Evolutionary conservation across 306 rosid genomes (phyloP).

Genomic region (Prunus mume): DNA sequence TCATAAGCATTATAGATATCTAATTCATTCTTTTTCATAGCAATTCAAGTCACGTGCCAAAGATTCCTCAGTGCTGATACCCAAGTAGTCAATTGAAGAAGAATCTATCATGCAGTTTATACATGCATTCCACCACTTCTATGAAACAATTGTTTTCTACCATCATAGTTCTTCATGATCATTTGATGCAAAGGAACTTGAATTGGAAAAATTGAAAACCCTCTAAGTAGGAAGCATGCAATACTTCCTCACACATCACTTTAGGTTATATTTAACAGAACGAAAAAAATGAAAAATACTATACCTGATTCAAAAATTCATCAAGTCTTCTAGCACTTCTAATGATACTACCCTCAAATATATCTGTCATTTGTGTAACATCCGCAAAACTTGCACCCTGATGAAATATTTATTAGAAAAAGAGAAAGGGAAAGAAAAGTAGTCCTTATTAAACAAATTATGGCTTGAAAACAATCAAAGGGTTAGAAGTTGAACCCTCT

Average conservation of each 20-base stretch:
- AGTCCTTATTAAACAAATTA: background rate
- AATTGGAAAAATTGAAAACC: background rate
- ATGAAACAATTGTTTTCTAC: background rate
- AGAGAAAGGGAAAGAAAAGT: background rate
- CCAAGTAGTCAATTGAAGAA: too few species aligned
- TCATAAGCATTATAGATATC: too few species aligned
- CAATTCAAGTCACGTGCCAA: too few species aligned
- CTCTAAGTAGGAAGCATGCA: background rate
- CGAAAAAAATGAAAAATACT: background rate
- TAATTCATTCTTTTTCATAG: too few species aligned
- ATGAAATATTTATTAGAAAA: slow-evolving; percentile 8
- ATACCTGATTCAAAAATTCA: slow-evolving; percentile 92
- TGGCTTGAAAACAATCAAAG: background rate
- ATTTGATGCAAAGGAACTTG: background rate
- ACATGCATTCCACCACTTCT: background rate
- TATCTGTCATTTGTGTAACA: slow-evolving; percentile 94
- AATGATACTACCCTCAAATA: slow-evolving; percentile 94
- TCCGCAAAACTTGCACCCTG: slow-evolving; percentile 87
- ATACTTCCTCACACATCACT: background rate
- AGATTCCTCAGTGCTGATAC: too few species aligned
- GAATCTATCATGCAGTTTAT: background rate
- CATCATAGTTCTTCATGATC: background rate
- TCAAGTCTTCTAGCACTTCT: slow-evolving; percentile 98
- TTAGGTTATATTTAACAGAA: background rate
- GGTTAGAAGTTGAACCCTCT: background rate